Evolutionary conservation across 352 stramenopile genomes (phyloP).

Genomic region (Phytopythium chamaehyphon): DNA sequence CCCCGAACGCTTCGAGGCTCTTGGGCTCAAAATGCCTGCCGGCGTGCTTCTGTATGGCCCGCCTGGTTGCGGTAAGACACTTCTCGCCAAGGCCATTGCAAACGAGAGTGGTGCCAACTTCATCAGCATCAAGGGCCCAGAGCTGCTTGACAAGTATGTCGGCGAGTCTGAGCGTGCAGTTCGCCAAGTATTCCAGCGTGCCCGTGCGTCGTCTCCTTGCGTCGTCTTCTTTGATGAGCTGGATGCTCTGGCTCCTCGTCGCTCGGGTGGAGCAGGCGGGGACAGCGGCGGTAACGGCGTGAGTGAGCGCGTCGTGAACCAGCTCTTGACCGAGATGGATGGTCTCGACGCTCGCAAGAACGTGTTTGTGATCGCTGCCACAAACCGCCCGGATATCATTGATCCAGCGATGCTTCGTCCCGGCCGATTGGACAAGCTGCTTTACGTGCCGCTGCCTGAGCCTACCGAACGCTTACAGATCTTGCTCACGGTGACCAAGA

Average conservation of each 20-base stretch:
- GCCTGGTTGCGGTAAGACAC: conserved; percentile 98
- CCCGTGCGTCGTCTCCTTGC: conserved; percentile 96
- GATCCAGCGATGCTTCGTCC: conserved; percentile 99
- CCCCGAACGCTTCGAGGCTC: conserved; percentile 90
- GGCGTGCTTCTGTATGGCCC: conserved; percentile 98
- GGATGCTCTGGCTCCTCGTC: conserved; percentile 94
- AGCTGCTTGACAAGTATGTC: conserved; percentile 99
- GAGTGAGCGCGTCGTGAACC: conserved; percentile 95
- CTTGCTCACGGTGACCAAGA: conserved; percentile 86
- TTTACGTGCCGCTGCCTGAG: conserved; percentile 97
- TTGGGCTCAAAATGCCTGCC: conserved; percentile 96
- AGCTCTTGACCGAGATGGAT: conserved; percentile 99
- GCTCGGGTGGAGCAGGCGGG: conserved; percentile 59
- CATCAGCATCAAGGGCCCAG: conserved; percentile 98
- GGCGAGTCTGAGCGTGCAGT: conserved; percentile 96
- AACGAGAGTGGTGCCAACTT: conserved; percentile 99
- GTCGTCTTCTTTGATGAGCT: conserved; percentile 99
- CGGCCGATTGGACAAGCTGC: conserved; percentile 96
- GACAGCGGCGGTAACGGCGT: conserved; percentile 84
- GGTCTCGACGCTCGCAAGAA: conserved; percentile 94
- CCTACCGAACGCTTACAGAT: conserved; percentile 83
- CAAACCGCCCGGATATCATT: conserved; percentile 98
- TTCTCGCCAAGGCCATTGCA: conserved; percentile 98
- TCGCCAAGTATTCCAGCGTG: conserved; percentile 96
- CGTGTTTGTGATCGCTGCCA: conserved; percentile 96